These are phyloP conservation scores for Geotrichum histeridarum DNA, from an alignment of 1,139 yeast genomes.

Conservation along the genomic window DNA sequence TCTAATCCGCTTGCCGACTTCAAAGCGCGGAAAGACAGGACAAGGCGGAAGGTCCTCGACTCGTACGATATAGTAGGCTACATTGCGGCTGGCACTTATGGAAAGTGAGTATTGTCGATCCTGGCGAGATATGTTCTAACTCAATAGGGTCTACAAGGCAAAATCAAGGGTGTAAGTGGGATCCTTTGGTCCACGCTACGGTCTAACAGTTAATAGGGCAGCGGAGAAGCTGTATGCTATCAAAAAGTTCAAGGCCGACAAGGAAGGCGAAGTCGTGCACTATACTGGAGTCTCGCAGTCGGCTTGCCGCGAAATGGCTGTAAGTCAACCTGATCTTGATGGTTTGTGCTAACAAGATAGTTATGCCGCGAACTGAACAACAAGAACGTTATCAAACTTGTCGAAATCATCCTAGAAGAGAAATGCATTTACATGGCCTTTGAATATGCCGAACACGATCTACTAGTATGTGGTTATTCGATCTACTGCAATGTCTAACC, in stretches of 20 bases:
- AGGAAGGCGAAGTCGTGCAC: conserved; percentile 82
- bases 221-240: conserved; percentile 52
- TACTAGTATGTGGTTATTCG: conserved; percentile 39
- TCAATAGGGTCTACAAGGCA: conserved; percentile 78
- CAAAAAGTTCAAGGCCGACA: conserved; percentile 90
- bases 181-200: not conserved
- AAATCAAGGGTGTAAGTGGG: conserved; percentile 35
- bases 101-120: conserved; percentile 35
- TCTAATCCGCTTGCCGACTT: conserved; percentile 37
- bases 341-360: not conserved
- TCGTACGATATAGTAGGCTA: conserved; percentile 87
- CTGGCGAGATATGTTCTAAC: conserved; percentile 25
- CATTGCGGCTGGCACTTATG: conserved; percentile 98
- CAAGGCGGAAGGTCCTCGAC: conserved; percentile 66
- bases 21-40: conserved; percentile 56
- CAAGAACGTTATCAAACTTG: conserved; percentile 69
- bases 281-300: conserved; percentile 95
- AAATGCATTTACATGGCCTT: conserved; percentile 92
- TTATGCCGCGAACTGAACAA: conserved; percentile 82
- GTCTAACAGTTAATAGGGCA: not conserved
- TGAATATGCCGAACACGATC: conserved; percentile 93
- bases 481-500: not conserved
- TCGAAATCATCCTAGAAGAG: conserved; percentile 82
- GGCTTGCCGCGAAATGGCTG: conserved; percentile 92
- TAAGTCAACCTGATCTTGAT: conserved; percentile 1